Evolutionary conservation across 371 early-diverging fungal species (phyloP), one percentile per base, ranked within the genome.

Genomic region (Gilbertella persicaria): DNA sequence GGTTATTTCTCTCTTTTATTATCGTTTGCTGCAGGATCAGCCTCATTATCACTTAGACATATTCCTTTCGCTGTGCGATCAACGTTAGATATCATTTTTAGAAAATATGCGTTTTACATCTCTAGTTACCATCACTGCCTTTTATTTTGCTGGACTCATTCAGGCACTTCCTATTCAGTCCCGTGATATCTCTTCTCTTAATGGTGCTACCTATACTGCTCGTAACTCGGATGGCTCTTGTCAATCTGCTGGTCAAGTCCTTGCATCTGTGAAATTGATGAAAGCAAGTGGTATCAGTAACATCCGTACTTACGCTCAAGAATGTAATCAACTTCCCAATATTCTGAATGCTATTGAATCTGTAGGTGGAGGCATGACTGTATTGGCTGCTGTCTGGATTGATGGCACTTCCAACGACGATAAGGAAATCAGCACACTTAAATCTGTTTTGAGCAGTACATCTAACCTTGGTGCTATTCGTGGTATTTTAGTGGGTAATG

Each of bases 301-400:
- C 42, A 64, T 77, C 28, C 73, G 78, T 38, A 77, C 78, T 2
- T 77, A 77, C 21, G 62, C 78, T 17, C 74, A 73, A 69, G 78
- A 73, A 48, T 77, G 78, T 40, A 50, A 73, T 26, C 58, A 60
- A 23, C 62, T 77, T 13, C 49, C 69, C n/a, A 53, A 61, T 17
- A 56, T 73, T n/a, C 46, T 73, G 20, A 55, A 52, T 4, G 71
- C 66, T 16, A 71, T 77, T 38, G 40, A 61, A 5, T 20, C 47
- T 12, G 24, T 30, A 7, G 70, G 67, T 44, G 64, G 65, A 28
- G 67, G 59, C 25, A 71, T 77, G 68, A 65, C 58, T 7, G 74
- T 77, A 14, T 39, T 71, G 51, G 69, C 78, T 16, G 69, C 64
- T 39, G 67, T 69, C 8, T 77, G 78, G 78, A 55, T 77, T 35